These are phyloP conservation scores for Funneliformis caledonium DNA, from an alignment of 371 early-diverging fungal species.

Conservation along the genomic window DNA sequence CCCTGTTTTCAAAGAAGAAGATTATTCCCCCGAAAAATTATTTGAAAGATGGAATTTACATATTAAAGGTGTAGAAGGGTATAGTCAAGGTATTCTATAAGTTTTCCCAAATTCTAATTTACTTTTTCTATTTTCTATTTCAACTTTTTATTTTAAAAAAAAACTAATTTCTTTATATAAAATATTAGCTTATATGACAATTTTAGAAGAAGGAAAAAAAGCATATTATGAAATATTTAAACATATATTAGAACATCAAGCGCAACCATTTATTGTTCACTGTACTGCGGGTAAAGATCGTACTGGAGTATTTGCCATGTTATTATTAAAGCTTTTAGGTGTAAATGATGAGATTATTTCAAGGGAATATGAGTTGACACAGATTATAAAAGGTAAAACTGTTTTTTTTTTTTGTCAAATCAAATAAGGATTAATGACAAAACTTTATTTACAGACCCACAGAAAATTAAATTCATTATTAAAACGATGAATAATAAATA, in stretches of 20 bases:
- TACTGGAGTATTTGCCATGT: constrained; percentile 79
- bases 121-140: neutral
- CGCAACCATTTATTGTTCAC: constrained; percentile 76
- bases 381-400: neutral
- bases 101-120: neutral
- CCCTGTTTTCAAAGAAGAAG: constrained; percentile 62
- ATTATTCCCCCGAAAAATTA: constrained; percentile 66
- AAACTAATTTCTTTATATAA: neutral
- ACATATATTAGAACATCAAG: constrained; percentile 58
- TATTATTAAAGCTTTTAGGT: constrained; percentile 72
- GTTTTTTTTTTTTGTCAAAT: neutral
- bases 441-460: neutral
- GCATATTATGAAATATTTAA: constrained; percentile 57
- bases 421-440: neutral
- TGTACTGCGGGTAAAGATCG: constrained; percentile 92
- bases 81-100: constrained; percentile 52
- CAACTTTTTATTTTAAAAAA: neutral
- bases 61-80: constrained; percentile 61
- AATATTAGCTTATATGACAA: constrained; percentile 60
- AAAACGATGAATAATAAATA: neutral
- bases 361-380: constrained; percentile 72
- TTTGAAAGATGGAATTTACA: constrained; percentile 64
- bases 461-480: neutral
- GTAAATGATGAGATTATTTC: constrained; percentile 78
- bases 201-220: constrained; percentile 57